A percentile compares a stretch with the other conserved stretches of the same genome.
Evolutionary conservation across 352 stramenopile genomes (phyloP).

Genomic region (Globisporangium nunn): DNA sequence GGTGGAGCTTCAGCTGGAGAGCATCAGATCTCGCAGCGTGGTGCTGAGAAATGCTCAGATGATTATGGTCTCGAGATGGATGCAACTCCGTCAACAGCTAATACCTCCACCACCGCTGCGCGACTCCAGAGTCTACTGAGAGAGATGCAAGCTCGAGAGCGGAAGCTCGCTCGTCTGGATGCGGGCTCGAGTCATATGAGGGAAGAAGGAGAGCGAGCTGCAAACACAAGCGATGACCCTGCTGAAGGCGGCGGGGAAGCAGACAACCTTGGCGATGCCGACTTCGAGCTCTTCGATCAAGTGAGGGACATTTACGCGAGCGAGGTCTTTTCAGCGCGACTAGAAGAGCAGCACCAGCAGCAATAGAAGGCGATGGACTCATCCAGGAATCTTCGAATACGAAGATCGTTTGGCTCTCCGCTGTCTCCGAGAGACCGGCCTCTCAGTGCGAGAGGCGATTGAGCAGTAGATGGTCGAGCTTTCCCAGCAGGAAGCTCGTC

Average conservation of each 20-base stretch:
- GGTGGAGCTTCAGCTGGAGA: neutral
- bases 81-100: neutral
- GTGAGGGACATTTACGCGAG: conserved; percentile 26
- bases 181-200: neutral
- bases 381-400: neutral
- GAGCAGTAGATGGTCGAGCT: conserved; percentile 30
- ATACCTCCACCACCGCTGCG: conserved; percentile 7
- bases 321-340: conserved; percentile 14
- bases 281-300: conserved; percentile 16
- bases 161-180: conserved; percentile 15
- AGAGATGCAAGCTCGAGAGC: conserved; percentile 23
- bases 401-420: neutral
- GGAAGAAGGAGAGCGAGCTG: neutral
- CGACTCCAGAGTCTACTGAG: conserved; percentile 19
- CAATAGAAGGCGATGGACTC: neutral
- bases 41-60: neutral
- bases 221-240: neutral
- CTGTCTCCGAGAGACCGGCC: conserved; percentile 7
- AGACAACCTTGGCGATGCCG: conserved; percentile 2
- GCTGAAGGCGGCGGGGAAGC: neutral
- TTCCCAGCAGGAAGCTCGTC: conserved; percentile 13
- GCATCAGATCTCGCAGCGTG: neutral
- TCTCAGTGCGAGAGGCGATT: conserved; percentile 26
- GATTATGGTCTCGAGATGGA: neutral
- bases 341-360: neutral